phyloP scores from a whole-genome alignment of 225 moss, liverwort and hornwort species.

The Pseudoscleropodium purum region DNA sequence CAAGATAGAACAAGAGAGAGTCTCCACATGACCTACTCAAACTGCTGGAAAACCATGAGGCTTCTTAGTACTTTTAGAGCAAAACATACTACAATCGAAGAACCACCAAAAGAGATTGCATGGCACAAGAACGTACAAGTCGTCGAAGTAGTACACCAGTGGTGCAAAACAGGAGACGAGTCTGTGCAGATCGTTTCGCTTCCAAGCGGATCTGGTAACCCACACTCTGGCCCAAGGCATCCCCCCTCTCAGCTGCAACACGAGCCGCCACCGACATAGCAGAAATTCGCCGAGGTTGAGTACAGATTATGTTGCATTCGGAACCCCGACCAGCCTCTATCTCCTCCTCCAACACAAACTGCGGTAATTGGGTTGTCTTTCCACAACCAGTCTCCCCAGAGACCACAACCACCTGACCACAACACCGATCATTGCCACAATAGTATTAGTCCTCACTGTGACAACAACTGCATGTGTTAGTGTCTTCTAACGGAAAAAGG shows the following conservation, averaged over 20 bases:
- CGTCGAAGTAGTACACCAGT: conserved; percentile 94
- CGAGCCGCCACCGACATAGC: conserved; percentile 93
- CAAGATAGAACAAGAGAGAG: background rate
- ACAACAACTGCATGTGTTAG: background rate
- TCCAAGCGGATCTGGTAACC: conserved; percentile 98
- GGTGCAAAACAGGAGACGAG: conserved; percentile 88
- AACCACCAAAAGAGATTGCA: background rate
- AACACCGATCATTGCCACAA: background rate
- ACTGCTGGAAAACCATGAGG: background rate
- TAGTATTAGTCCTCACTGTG: background rate
- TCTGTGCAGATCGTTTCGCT: conserved; percentile 76
- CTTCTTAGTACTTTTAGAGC: background rate
- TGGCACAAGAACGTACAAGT: conserved; percentile 46
- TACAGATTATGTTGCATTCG: conserved; percentile 85
- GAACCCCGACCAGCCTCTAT: conserved; percentile 79
- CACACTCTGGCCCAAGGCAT: conserved; percentile 80
- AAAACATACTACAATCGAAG: background rate
- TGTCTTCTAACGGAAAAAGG: background rate
- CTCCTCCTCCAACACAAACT: conserved; percentile 88
- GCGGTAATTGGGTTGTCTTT: conserved; percentile 94
- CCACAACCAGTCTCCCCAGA: conserved; percentile 99
- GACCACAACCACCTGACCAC: conserved; percentile 73
- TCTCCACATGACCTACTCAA: background rate
- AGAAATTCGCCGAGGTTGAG: conserved; percentile 94
- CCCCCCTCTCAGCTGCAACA: conserved; percentile 95